Conservation (phyloP, 108 stramenopile genomes). For the Cyclotella atomus region DNA sequence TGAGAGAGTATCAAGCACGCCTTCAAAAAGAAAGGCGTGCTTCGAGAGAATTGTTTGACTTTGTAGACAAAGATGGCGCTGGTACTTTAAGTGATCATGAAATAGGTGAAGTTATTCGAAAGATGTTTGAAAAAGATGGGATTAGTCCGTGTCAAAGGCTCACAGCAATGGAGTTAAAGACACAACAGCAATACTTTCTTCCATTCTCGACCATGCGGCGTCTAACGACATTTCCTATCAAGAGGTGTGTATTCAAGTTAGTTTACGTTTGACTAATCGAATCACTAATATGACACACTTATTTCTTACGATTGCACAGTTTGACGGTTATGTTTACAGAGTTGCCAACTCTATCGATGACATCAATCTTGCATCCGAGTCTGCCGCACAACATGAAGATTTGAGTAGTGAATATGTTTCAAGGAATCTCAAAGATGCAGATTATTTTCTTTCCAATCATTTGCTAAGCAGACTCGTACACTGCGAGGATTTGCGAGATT, state of each 20-base stretch:
- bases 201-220: constrained; percentile 8
- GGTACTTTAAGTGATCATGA: constrained; percentile 28
- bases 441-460: constrained; percentile 30
- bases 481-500: constrained; percentile 41
- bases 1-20: neutral
- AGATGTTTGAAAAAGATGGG: constrained; percentile 16
- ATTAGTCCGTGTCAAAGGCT: constrained; percentile 15
- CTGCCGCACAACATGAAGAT: constrained; percentile 13
- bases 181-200: constrained; percentile 26
- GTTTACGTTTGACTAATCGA: no score
- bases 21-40: constrained; percentile 28
- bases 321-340: constrained; percentile 25
- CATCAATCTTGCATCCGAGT: constrained; percentile 29
- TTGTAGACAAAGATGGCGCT: constrained; percentile 24
- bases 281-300: no score
- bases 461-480: constrained; percentile 38
- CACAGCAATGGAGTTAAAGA: constrained; percentile 30
- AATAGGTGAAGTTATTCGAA: constrained; percentile 12
- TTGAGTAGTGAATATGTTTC: neutral
- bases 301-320: no score
- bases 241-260: no score
- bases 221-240: constrained; percentile 24
- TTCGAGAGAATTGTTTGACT: constrained; percentile 18
- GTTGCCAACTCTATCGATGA: constrained; percentile 41
- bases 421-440: constrained; percentile 11